Evolutionary conservation across 345 rosid species (phyloP).

Genomic region (Punica granatum): DNA sequence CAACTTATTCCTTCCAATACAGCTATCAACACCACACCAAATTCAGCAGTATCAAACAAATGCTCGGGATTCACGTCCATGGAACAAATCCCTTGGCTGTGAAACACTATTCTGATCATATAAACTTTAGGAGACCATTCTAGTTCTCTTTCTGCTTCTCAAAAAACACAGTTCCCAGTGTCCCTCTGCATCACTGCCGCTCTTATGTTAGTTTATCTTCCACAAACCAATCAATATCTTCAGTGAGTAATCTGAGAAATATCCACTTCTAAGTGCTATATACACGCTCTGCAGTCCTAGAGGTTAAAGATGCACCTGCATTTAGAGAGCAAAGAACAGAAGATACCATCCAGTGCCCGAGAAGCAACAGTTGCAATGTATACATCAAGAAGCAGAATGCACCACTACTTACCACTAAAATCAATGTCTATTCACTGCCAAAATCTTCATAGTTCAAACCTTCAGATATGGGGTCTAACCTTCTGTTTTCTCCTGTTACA

Average conservation of each 20-base stretch:
- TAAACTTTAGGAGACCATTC: neutral
- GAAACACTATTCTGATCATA: neutral
- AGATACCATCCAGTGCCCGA: neutral
- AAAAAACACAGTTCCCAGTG: slow-evolving; percentile 1
- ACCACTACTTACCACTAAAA: slow-evolving; percentile 6
- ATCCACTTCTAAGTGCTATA: slow-evolving; percentile 1
- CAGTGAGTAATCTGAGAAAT: neutral
- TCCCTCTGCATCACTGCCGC: slow-evolving; percentile 2
- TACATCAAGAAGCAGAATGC: neutral
- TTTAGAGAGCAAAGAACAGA: neutral
- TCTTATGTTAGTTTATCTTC: neutral
- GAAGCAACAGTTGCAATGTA: neutral
- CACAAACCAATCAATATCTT: slow-evolving; percentile 9
- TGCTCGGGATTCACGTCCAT: neutral
- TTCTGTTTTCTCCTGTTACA: slow-evolving; percentile 57
- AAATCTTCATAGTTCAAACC: slow-evolving; percentile 73
- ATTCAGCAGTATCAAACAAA: neutral
- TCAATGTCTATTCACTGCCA: slow-evolving; percentile 51
- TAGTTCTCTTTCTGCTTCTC: slow-evolving; percentile 3
- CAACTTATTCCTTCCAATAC: neutral
- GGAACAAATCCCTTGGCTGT: neutral
- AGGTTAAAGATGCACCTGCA: slow-evolving; percentile 2
- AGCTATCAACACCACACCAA: slow-evolving; percentile 7
- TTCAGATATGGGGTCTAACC: slow-evolving; percentile 86
- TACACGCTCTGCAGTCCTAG: neutral